These are phyloP conservation scores for Sugiyamaella castrensis DNA, from an alignment of 1,139 yeast species.

Conservation along the genomic window DNA sequence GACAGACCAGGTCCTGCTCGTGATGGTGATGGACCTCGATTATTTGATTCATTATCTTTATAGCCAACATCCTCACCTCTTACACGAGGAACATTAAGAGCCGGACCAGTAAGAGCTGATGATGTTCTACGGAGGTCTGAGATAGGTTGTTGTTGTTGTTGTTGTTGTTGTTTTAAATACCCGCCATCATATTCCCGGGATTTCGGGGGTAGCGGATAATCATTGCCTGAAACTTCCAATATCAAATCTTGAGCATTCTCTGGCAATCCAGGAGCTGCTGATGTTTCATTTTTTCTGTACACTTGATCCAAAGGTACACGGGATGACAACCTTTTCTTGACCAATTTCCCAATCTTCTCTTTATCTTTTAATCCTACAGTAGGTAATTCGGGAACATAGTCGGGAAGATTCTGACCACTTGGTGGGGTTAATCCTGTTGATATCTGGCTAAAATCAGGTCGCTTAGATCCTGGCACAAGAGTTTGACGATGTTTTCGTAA, in stretches of 20 bases:
- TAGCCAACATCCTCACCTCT: too few species aligned
- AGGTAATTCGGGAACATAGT: slow-evolving; percentile 23
- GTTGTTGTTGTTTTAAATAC: too few species aligned
- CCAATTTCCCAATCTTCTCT: slow-evolving; percentile 30
- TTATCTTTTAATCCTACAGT: slow-evolving; percentile 26
- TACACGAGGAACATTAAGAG: too few species aligned
- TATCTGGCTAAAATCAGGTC: slow-evolving; percentile 10
- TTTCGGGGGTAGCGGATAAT: slow-evolving; percentile 14
- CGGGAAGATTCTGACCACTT: slow-evolving; percentile 18
- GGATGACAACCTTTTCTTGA: slow-evolving; percentile 30
- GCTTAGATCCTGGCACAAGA: slow-evolving; percentile 21
- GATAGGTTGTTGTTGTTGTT: neutral
- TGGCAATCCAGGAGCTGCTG: slow-evolving; percentile 29
- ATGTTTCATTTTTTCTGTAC: slow-evolving; percentile 15
- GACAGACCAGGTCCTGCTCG: too few species aligned
- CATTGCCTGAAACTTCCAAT: slow-evolving; percentile 21
- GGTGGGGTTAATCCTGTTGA: slow-evolving; percentile 11
- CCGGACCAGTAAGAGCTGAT: slow-evolving; percentile 1
- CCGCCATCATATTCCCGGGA: neutral
- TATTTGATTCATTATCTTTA: too few species aligned
- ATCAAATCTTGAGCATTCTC: slow-evolving; percentile 29
- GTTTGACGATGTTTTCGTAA: slow-evolving; percentile 35
- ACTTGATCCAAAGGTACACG: slow-evolving; percentile 21
- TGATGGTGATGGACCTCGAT: too few species aligned
- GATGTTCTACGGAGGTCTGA: too few species aligned